Evolutionary conservation across 805 yeast genomes (phyloP).

Genomic region (Kluyveromyces dobzhanskii): DNA sequence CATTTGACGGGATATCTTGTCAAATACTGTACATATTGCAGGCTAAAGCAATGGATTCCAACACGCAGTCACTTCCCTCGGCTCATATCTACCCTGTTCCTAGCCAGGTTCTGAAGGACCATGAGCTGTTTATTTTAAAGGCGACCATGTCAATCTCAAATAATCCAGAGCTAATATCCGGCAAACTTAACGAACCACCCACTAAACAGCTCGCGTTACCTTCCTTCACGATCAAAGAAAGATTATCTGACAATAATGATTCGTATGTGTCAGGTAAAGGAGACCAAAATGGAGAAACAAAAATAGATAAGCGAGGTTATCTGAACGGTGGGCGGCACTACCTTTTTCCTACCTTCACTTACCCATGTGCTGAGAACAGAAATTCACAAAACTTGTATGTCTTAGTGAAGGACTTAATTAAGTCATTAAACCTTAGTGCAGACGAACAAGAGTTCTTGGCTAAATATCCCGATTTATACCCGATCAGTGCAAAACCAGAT

Average conservation of each 20-base stretch:
- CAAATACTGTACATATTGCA: too few species aligned
- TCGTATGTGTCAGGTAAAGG: constrained; percentile 13
- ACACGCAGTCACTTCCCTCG: too few species aligned
- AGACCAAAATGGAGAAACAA: constrained; percentile 41
- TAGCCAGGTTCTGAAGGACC: constrained; percentile 8
- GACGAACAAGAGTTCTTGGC: constrained; percentile 43
- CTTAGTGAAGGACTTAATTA: constrained; percentile 28
- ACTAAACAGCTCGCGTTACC: constrained; percentile 8
- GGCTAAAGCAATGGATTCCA: too few species aligned
- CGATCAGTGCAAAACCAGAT: constrained; percentile 29
- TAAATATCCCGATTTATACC: constrained; percentile 31
- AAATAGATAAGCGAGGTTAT: constrained; percentile 34
- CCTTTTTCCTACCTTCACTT: constrained; percentile 32
- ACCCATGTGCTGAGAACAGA: constrained; percentile 22
- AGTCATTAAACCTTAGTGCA: constrained; percentile 34
- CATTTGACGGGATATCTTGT: too few species aligned
- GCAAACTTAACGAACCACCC: constrained; percentile 17
- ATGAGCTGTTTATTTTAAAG: constrained; percentile 20
- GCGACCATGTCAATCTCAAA: constrained; percentile 13
- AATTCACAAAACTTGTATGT: constrained; percentile 32
- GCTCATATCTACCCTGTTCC: not conserved
- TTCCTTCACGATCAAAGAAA: constrained; percentile 7
- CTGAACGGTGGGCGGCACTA: constrained; percentile 33
- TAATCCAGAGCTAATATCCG: constrained; percentile 16
- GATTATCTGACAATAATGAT: constrained; percentile 14